Evolutionary conservation across 2,329 filamentous ascomycete genomes (phyloP).

Genomic region (Uncinocarpus reesii): DNA sequence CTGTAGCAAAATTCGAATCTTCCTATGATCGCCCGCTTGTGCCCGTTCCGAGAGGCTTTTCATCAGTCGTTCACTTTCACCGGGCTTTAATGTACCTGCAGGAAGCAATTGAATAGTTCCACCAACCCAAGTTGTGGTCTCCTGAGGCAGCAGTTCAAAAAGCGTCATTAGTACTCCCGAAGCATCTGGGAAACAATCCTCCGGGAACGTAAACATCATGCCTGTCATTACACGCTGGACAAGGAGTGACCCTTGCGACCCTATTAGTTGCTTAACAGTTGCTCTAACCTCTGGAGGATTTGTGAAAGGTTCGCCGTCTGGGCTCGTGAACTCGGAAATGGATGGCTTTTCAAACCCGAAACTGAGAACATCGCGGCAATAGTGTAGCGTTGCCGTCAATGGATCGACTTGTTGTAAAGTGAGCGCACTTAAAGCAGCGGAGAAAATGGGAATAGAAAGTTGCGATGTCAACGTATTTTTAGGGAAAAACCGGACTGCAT

Average conservation of each 20-base stretch:
- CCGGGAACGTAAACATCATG: slow-evolving; percentile 98
- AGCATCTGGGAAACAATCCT: slow-evolving; percentile 89
- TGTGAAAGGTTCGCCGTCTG: slow-evolving; percentile 49
- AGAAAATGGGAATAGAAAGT: slow-evolving; percentile 71
- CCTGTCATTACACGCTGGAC: slow-evolving; percentile 86
- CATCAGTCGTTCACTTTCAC: slow-evolving; percentile 72
- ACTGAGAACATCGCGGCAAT: slow-evolving; percentile 78
- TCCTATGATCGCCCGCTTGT: slow-evolving; percentile 57
- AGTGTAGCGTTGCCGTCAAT: slow-evolving; percentile 82
- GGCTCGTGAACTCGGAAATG: slow-evolving; percentile 47
- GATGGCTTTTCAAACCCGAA: slow-evolving; percentile 68
- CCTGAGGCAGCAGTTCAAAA: slow-evolving; percentile 73
- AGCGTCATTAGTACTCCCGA: slow-evolving; percentile 83
- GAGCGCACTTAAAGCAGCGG: slow-evolving; percentile 76
- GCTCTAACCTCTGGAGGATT: slow-evolving; percentile 60
- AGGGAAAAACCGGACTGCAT: slow-evolving; percentile 88
- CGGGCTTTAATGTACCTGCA: slow-evolving; percentile 63
- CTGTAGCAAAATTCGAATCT: slow-evolving; percentile 75
- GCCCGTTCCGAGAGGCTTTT: slow-evolving; percentile 70
- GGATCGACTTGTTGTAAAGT: slow-evolving; percentile 86
- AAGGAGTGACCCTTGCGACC: slow-evolving; percentile 61
- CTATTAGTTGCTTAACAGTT: slow-evolving; percentile 62
- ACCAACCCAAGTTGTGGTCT: slow-evolving; percentile 74
- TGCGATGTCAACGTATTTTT: slow-evolving; percentile 68
- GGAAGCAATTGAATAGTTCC: slow-evolving; percentile 76